phyloP scores from a whole-genome alignment of 352 stramenopile species.

The Pythium coloratum region DNA sequence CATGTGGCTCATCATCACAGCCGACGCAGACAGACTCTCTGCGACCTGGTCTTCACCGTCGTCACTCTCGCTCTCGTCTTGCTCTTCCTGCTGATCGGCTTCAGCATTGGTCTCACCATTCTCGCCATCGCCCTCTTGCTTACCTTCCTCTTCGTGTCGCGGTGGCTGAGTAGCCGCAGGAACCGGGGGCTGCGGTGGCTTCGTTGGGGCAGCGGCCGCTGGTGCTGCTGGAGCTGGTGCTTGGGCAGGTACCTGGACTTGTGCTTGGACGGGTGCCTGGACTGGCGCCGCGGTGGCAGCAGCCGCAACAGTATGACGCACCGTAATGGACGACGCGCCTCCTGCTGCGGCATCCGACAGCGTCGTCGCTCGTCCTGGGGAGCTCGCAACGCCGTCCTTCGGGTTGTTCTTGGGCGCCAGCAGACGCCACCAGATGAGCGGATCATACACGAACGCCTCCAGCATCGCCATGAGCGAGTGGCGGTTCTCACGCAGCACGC shows the following conservation, averaged over 20 bases:
- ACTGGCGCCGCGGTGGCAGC: background rate
- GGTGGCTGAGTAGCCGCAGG: background rate
- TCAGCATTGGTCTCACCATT: conserved; percentile 6
- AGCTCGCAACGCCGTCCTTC: conserved; percentile 19
- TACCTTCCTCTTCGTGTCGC: conserved; percentile 26
- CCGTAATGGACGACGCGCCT: conserved; percentile 3
- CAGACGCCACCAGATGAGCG: conserved; percentile 98
- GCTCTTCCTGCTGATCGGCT: conserved; percentile 32
- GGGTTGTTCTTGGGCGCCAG: conserved; percentile 49
- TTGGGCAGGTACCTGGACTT: background rate
- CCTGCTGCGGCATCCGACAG: background rate
- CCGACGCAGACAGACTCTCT: conserved; percentile 29
- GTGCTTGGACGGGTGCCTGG: background rate
- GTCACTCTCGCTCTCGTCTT: conserved; percentile 27
- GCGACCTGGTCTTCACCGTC: conserved; percentile 26
- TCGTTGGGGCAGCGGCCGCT: background rate
- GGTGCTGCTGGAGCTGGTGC: conserved; percentile 3
- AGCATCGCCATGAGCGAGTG: conserved; percentile 99
- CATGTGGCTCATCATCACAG: conserved; percentile 33
- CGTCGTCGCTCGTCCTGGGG: conserved; percentile 1
- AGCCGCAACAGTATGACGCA: background rate
- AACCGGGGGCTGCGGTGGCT: background rate
- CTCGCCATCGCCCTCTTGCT: conserved; percentile 28
- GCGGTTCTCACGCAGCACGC: conserved; percentile 97
- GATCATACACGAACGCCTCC: conserved; percentile 99